phyloP scores from a whole-genome alignment of 2,329 filamentous ascomycete genomes.

The Tolypocladium tropicale region DNA sequence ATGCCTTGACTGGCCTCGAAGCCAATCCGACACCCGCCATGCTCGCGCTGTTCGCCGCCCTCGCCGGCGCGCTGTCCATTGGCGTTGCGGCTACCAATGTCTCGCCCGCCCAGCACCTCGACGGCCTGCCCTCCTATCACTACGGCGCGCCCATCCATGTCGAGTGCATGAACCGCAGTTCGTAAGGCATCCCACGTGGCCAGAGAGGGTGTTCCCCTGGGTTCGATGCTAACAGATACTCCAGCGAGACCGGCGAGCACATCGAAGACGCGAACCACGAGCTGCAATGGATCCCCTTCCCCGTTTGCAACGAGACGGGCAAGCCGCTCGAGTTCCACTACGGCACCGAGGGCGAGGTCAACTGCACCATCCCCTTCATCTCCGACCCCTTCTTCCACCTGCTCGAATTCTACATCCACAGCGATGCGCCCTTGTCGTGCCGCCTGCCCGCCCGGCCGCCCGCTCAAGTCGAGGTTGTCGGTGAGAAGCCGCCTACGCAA shows the following conservation, averaged over 20 bases:
- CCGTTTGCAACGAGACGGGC: conserved; percentile 77
- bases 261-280: conserved; percentile 72
- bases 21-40: neutral
- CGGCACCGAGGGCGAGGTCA: conserved; percentile 69
- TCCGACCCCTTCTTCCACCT: conserved; percentile 77
- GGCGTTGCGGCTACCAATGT: conserved; percentile 18
- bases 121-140: conserved; percentile 48
- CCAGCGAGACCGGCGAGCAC: conserved; percentile 80
- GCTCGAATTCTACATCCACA: conserved; percentile 96
- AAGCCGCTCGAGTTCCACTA: conserved; percentile 78
- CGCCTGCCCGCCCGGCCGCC: conserved; percentile 72
- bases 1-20: neutral
- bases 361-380: conserved; percentile 72
- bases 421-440: conserved; percentile 85
- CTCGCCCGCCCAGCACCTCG: conserved; percentile 13
- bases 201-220: neutral
- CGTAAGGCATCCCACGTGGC: conserved; percentile 35
- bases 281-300: conserved; percentile 87
- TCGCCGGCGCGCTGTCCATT: conserved; percentile 14
- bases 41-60: neutral
- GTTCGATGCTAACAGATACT: neutral
- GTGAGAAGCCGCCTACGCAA: conserved; percentile 36
- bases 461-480: conserved; percentile 42
- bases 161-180: conserved; percentile 64
- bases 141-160: conserved; percentile 59